These are phyloP conservation scores for Marchantia polymorpha DNA, from an alignment of 225 moss, liverwort and hornwort species.

Conservation along the genomic window DNA sequence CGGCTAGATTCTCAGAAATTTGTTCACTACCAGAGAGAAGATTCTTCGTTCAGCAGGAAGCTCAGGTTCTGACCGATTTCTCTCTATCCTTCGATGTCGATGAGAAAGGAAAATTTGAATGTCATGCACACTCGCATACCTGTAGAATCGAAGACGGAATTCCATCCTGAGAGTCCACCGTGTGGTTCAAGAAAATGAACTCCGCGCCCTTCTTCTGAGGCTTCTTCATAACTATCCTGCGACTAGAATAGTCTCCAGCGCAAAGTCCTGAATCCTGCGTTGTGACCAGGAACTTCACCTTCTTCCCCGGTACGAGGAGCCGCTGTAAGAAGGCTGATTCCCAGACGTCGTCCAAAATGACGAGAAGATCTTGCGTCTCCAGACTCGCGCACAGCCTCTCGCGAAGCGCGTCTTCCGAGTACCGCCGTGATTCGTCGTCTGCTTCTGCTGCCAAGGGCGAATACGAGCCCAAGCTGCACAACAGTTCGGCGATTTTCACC, in stretches of 20 bases:
- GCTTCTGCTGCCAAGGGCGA: not conserved
- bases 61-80: too few relatives aligned
- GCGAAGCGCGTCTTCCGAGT: slow-evolving; percentile 3
- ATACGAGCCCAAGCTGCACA: slow-evolving; percentile 2
- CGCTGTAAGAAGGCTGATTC: slow-evolving; percentile 18
- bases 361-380: slow-evolving; percentile 4
- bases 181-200: not conserved
- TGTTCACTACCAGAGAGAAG: too few relatives aligned
- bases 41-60: too few relatives aligned
- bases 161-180: not conserved
- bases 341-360: slow-evolving; percentile 37
- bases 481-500: slow-evolving; percentile 11
- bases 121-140: not conserved
- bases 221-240: slow-evolving; percentile 4
- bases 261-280: slow-evolving; percentile 21
- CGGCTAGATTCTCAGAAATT: too few relatives aligned
- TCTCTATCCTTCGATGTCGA: too few relatives aligned
- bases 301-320: slow-evolving; percentile 26
- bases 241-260: slow-evolving; percentile 19
- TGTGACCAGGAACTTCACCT: slow-evolving; percentile 30
- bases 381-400: not conserved
- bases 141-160: not conserved
- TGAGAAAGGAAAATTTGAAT: too few relatives aligned
- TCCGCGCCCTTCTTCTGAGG: not conserved
- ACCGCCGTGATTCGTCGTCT: not conserved